Conservation (phyloP, 2,329 filamentous ascomycete genomes). For the Aspergillus spinulosporus region DNA sequence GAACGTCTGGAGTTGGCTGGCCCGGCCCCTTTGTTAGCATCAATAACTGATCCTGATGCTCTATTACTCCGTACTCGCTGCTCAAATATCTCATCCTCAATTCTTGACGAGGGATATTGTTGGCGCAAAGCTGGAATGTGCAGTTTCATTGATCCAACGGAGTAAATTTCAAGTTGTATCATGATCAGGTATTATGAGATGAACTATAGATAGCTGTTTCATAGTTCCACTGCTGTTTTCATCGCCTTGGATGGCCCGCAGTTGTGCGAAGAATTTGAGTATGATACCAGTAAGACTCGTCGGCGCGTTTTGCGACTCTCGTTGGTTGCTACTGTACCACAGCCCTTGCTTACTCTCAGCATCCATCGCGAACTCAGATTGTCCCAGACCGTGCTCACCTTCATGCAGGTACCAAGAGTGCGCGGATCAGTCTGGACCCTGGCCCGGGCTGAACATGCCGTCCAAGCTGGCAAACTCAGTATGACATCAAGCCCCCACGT, state of each 20-base stretch:
- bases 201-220: neutral
- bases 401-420: constrained; percentile 14
- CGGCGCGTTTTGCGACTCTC: neutral
- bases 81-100: neutral
- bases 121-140: neutral
- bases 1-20: neutral
- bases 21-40: neutral
- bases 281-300: neutral
- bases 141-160: neutral
- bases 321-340: neutral
- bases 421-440: constrained; percentile 6
- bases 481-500: constrained; percentile 6
- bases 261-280: neutral
- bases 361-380: neutral
- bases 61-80: neutral
- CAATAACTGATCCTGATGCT: neutral
- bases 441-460: neutral
- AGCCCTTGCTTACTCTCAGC: neutral
- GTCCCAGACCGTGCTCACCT: neutral
- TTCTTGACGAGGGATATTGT: neutral
- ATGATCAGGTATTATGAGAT: neutral
- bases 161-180: neutral
- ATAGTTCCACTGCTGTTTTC: neutral
- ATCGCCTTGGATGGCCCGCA: neutral
- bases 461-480: neutral